Evolutionary conservation across 331 rosid genomes (phyloP).

Genomic region (Telfairia occidentalis): DNA sequence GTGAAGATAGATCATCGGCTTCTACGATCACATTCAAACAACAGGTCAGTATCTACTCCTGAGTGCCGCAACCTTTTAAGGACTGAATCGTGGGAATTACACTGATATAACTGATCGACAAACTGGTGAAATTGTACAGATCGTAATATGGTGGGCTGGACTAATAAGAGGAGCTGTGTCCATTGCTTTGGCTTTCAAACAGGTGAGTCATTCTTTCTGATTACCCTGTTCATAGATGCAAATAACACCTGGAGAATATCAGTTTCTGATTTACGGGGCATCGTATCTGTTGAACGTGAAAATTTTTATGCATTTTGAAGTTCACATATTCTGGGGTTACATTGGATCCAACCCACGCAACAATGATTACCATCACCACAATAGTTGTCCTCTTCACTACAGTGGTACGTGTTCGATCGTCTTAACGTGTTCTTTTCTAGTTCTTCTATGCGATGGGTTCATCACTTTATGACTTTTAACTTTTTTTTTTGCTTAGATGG

Average conservation of each 20-base stretch:
- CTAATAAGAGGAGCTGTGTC: slow-evolving; percentile 92
- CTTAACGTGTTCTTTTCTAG: background rate
- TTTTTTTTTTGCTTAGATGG: background rate
- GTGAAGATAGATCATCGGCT: slow-evolving; percentile 16
- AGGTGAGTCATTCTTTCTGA: slow-evolving; percentile 26
- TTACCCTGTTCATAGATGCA: background rate
- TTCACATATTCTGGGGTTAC: slow-evolving; percentile 75
- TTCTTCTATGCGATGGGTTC: background rate
- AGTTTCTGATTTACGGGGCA: background rate
- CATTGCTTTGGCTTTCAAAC: slow-evolving; percentile 86
- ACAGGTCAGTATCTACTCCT: slow-evolving; percentile 33
- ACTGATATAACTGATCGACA: background rate
- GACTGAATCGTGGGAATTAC: background rate
- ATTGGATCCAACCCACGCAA: slow-evolving; percentile 49
- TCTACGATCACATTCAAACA: slow-evolving; percentile 43
- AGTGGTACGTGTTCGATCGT: slow-evolving; percentile 31
- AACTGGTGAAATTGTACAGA: slow-evolving; percentile 26
- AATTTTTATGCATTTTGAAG: slow-evolving; percentile 30
- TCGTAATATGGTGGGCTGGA: slow-evolving; percentile 93
- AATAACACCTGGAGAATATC: background rate
- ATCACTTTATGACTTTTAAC: background rate
- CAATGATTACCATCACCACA: slow-evolving; percentile 75
- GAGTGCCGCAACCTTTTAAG: background rate
- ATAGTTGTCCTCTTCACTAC: slow-evolving; percentile 77
- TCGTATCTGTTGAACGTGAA: background rate